Conservation (phyloP, 2,329 filamentous ascomycete species). For the Fusarium equiseti region DNA sequence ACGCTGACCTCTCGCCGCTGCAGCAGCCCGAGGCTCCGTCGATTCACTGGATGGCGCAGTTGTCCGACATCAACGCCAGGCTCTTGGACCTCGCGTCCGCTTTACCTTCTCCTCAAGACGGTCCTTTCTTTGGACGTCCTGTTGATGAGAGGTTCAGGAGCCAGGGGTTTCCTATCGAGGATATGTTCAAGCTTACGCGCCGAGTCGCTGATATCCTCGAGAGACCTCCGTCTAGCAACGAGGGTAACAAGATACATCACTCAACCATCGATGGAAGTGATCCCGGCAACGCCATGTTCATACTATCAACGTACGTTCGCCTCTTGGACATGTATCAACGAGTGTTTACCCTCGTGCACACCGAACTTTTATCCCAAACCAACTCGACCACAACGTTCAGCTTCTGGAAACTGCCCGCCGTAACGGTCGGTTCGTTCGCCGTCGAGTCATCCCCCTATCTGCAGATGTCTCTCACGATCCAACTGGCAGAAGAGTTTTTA, state of each 20-base stretch:
- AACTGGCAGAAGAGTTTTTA: conserved; percentile 58
- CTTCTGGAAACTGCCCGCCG: conserved; percentile 57
- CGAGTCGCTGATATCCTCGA: conserved; percentile 54
- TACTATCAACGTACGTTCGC: conserved; percentile 55
- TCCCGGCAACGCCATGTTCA: conserved; percentile 55
- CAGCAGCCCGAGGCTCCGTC: conserved; percentile 39
- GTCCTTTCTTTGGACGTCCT: conserved; percentile 32
- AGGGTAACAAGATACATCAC: conserved; percentile 14
- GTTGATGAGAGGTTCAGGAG: conserved; percentile 42
- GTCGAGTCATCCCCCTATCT: conserved; percentile 56
- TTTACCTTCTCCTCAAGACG: conserved; percentile 48
- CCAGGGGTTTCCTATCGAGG: conserved; percentile 55
- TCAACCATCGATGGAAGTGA: conserved; percentile 49
- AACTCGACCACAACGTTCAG: conserved; percentile 48
- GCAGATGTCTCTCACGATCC: conserved; percentile 58
- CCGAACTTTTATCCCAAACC: conserved; percentile 48
- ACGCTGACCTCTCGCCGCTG: conserved; percentile 34
- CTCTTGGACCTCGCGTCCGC: conserved; percentile 54
- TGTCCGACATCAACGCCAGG: conserved; percentile 55
- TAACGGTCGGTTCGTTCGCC: conserved; percentile 56
- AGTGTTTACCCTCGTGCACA: conserved; percentile 54
- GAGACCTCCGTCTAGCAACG: conserved; percentile 33
- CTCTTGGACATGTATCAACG: conserved; percentile 57
- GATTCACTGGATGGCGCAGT: conserved; percentile 55
- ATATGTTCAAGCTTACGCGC: conserved; percentile 57